Base-by-base conservation (phyloP, 805 yeast species). In the Schizosaccharomyces osmophilus region DNA sequence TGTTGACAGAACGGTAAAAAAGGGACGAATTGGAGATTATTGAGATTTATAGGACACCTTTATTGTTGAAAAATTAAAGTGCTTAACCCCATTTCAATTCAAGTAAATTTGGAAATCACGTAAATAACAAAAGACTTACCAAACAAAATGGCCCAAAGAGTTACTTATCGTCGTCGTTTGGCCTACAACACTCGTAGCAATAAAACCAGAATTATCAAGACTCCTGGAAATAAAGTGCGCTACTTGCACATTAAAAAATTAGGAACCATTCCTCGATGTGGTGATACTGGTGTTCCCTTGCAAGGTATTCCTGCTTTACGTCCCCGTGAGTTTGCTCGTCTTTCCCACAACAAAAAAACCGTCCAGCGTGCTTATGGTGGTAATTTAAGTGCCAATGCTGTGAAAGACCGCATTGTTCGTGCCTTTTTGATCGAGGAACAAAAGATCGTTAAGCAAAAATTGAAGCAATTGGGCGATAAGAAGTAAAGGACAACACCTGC, bases 301-400 rank as follows among this genome's bases (percentile, higher is more conserved):
- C 29, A 48, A 13, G 59, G 64, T 63, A 67, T 93, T 74, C 82
- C 95, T 69, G 79, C 95, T 71, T 82, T 90, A 75, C 88, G 99
- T 84, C 97, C 99, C 82, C 87, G 97, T 81, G 81, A 87, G 80
- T 89, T 86, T 82, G 97, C 97, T 72, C 78, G 80, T 71, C 82
- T 90, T 71, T 87, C 97, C 70, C 89, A 85, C 82, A 87, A 95
- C 74, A 85, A 84, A 82, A 93, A 93, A 84, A 85, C 95, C 71
- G 99, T 93, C 71, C 89, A 90, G 75, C 93, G 99, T 84, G 89
- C 96, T 72, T 93, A 93, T 90, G 98, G 99, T 82, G 99, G 99
- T 87, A 74, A 85, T 85, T 82, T 87, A 93, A 82, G 96, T 90
- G 77, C 87, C 82, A 67, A 66, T 87, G 87, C 95, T 82, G 97